These are phyloP conservation scores for Datisca glomerata DNA, from an alignment of 306 rosid genomes.

Conservation along the genomic window DNA sequence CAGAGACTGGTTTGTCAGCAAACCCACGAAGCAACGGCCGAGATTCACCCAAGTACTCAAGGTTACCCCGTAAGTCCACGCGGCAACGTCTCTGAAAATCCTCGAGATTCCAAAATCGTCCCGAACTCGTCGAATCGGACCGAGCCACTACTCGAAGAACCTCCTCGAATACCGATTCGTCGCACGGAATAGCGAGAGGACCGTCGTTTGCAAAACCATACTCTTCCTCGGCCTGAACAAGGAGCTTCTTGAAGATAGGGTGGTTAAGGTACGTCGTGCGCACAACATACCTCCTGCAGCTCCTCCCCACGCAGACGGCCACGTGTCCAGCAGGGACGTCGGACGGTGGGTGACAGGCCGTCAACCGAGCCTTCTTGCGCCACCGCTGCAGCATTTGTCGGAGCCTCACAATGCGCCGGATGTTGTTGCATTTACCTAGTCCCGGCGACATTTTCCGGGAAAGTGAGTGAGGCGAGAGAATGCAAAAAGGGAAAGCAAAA, in stretches of 20 bases:
- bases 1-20: constrained; percentile 29
- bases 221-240: constrained; percentile 72
- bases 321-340: constrained; percentile 88
- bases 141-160: constrained; percentile 37
- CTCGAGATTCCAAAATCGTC: constrained; percentile 17
- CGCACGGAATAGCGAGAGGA: constrained; percentile 71
- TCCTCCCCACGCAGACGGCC: constrained; percentile 71
- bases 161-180: constrained; percentile 62
- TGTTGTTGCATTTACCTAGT: constrained; percentile 38
- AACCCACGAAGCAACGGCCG: constrained; percentile 55
- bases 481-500: background rate
- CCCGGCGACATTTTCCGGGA: constrained; percentile 24
- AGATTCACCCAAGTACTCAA: constrained; percentile 36
- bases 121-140: constrained; percentile 27
- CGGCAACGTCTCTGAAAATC: constrained; percentile 51
- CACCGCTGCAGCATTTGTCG: constrained; percentile 82
- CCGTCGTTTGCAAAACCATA: constrained; percentile 82
- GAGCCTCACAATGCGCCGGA: constrained; percentile 72
- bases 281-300: constrained; percentile 48
- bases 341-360: constrained; percentile 16
- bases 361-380: constrained; percentile 42
- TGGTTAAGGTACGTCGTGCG: constrained; percentile 74
- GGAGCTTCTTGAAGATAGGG: constrained; percentile 74
- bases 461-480: background rate
- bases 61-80: constrained; percentile 28